A percentile compares a stretch with the other conserved stretches of the same genome.
Evolutionary conservation across 139 green algal species (phyloP).

Genomic region (Micractinium conductrix): DNA sequence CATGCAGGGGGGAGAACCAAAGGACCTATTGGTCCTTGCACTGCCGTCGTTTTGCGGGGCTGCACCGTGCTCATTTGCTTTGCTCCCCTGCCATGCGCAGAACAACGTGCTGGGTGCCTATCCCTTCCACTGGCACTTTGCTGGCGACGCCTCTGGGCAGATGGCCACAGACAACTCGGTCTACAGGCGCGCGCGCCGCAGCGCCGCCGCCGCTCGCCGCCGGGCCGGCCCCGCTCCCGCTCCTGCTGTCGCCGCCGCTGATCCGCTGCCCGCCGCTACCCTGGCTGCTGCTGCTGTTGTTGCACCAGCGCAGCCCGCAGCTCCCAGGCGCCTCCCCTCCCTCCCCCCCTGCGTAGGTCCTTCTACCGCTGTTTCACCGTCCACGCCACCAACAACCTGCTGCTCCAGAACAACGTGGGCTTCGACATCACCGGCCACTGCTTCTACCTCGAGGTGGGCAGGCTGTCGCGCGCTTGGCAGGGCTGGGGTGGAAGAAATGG

Average conservation of each 20-base stretch:
- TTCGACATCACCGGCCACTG: conserved; percentile 62
- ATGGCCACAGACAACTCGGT: conserved; percentile 57
- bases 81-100: conserved; percentile 24
- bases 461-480: neutral
- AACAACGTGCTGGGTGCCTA: conserved; percentile 61
- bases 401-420: conserved; percentile 57
- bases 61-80: neutral
- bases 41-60: neutral
- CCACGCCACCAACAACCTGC: conserved; percentile 52
- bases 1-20: neutral
- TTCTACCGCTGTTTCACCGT: conserved; percentile 47
- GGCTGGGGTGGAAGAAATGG: neutral
- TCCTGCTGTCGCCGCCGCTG: neutral
- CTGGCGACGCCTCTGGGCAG: conserved; percentile 19
- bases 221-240: too few relatives aligned
- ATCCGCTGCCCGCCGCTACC: neutral
- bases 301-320: too few relatives aligned
- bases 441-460: conserved; percentile 59
- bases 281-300: too few relatives aligned
- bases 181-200: conserved; percentile 43
- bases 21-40: neutral
- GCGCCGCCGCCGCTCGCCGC: too few relatives aligned
- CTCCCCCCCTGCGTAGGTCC: conserved; percentile 1
- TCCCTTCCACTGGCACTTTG: conserved; percentile 67
- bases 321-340: neutral